A percentile compares a stretch with the other conserved stretches of the same genome.
Evolutionary conservation across 306 rosid species (phyloP).

Genomic region (Crotalaria pallida): DNA sequence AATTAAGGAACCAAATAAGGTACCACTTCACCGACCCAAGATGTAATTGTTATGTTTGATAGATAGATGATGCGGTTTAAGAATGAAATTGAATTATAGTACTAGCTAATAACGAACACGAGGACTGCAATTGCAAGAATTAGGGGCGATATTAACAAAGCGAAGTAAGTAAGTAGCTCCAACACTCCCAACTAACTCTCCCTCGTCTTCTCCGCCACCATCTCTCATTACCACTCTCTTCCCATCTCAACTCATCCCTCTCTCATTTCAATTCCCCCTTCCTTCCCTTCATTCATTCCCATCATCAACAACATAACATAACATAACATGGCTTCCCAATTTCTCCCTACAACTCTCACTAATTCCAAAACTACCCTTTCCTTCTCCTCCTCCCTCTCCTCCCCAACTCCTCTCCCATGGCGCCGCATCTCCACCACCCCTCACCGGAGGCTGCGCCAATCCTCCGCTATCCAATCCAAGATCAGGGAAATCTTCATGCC

Average conservation of each 20-base stretch:
- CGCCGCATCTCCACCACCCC: conserved; percentile 19
- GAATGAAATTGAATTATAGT: too few relatives aligned
- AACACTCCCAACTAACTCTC: conserved; percentile 25
- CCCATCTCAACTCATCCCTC: not conserved
- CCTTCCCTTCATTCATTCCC: not conserved
- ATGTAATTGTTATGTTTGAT: too few relatives aligned
- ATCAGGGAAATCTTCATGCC: conserved; percentile 98
- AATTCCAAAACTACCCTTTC: conserved; percentile 21
- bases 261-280: not conserved
- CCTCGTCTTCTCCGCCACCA: conserved; percentile 58
- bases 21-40: too few relatives aligned
- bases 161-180: conserved; percentile 34
- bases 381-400: conserved; percentile 53
- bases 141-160: conserved; percentile 51
- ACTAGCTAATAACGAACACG: too few relatives aligned
- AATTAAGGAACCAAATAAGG: too few relatives aligned
- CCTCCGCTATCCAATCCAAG: conserved; percentile 49
- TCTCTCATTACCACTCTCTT: not conserved
- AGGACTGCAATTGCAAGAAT: not conserved
- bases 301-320: too few relatives aligned
- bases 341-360: not conserved
- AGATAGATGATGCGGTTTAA: too few relatives aligned
- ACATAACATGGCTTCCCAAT: conserved; percentile 41
- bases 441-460: conserved; percentile 33
- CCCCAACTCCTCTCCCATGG: conserved; percentile 37